Percentiles rank a stretch among this genome's conserved stretches.
These are phyloP conservation scores for Fremontodendron californicum DNA, from an alignment of 345 rosid species.

Conservation along the genomic window DNA sequence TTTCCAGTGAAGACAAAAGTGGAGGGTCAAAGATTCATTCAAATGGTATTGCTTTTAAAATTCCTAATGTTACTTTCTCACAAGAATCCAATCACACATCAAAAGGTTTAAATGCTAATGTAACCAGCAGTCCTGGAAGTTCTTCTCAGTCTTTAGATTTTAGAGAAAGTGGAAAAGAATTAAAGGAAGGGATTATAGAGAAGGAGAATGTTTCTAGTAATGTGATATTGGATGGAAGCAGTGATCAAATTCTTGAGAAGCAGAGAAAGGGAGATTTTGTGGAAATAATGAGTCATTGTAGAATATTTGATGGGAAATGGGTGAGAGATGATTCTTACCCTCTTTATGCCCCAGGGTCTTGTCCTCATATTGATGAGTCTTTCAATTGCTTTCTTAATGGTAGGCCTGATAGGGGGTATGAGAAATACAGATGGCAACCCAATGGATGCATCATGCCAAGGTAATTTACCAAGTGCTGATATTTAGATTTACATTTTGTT, in stretches of 20 bases:
- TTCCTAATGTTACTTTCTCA: background rate
- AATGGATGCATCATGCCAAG: slow-evolving; percentile 37
- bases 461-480: slow-evolving; percentile 19
- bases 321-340: slow-evolving; percentile 38
- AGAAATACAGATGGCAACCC: slow-evolving; percentile 46
- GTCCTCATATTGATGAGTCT: slow-evolving; percentile 42
- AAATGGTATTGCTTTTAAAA: background rate
- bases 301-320: slow-evolving; percentile 46
- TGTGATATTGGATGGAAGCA: background rate
- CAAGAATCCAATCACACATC: slow-evolving; percentile 3
- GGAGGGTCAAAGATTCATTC: background rate
- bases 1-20: background rate
- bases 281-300: slow-evolving; percentile 23
- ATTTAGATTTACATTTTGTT: background rate
- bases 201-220: background rate
- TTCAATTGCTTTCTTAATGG: slow-evolving; percentile 44
- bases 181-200: background rate
- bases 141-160: background rate
- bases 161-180: background rate
- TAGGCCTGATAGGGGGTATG: slow-evolving; percentile 34
- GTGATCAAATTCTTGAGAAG: background rate
- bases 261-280: slow-evolving; percentile 15
- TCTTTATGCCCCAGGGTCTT: slow-evolving; percentile 36
- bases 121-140: no score
- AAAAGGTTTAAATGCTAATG: background rate